Base-by-base conservation (phyloP, 148 eudicot genomes). In the Fagopyrum tataricum region DNA sequence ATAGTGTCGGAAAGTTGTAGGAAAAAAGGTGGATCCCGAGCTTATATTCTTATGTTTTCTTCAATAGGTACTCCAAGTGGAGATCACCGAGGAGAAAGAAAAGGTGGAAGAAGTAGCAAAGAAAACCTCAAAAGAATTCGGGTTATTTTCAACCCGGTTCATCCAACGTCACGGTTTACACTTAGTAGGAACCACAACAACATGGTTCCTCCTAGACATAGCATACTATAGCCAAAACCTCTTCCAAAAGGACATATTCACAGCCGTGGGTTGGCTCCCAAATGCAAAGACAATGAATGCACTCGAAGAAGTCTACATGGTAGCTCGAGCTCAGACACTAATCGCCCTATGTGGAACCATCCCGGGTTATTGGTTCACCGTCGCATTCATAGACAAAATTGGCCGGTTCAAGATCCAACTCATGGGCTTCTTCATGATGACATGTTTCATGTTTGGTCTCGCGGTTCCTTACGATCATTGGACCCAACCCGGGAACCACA, bases 221-320 rank as follows among this genome's bases (percentile, higher is more conserved):
- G 78, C 69, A 66, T 76, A 67, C 69, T 70, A 70, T 18, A 76
- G 78, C 43, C 67, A 68, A 23, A 72, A 76, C 39, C 69, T 76
- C 18, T 52, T 64, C 7, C 78, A 58, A 24, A 76, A 71, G 39
- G 78, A 70, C 18, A 44, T 76, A 31, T 76, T 69, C 44, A 72
- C 74, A 2, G 56, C 74, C 7, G 62, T 53, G 3, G 56, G 78
- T 11, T 17, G 71, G 26, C 40, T 71, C 2, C 56, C 43, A 4
- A 74, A 62, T 20, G 71, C 71, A 17, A 43, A 67, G 23, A 61
- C 21, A 5, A 59, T 74, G 76, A 61, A 44, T 47, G 70, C 70
- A 41, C 42, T 74, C 15, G 70, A 61, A 21, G 71, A 74, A n/a
- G 58, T 74, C 0, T 74, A 17, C 44, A 5, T 7, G 26, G 42